These are phyloP conservation scores for Begonia loranthoides DNA, from an alignment of 306 rosid genomes.

Conservation along the genomic window DNA sequence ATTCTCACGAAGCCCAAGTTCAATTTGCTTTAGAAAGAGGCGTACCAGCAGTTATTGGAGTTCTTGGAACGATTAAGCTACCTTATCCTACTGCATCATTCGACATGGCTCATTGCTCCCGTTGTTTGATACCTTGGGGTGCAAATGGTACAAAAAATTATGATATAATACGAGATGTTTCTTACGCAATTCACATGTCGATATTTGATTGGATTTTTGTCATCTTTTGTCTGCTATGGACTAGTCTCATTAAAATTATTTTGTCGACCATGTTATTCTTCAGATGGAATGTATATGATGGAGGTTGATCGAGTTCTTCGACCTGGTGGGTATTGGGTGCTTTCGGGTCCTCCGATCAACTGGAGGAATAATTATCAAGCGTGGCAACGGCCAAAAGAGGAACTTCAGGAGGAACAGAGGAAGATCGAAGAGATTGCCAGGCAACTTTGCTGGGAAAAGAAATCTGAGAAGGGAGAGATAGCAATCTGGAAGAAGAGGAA, in stretches of 20 bases:
- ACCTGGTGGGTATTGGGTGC: slow-evolving; percentile 85
- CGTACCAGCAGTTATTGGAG: slow-evolving; percentile 77
- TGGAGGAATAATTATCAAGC: slow-evolving; percentile 45
- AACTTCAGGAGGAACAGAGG: slow-evolving; percentile 66
- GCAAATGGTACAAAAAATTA: neutral
- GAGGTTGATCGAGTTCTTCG: slow-evolving; percentile 86
- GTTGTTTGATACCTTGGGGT: slow-evolving; percentile 75
- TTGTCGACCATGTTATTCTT: neutral
- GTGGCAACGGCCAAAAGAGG: slow-evolving; percentile 57
- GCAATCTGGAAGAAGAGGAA: slow-evolving; percentile 59
- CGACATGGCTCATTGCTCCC: slow-evolving; percentile 92
- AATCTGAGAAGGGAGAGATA: slow-evolving; percentile 65
- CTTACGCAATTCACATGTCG: too few relatives aligned
- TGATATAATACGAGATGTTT: too few relatives aligned
- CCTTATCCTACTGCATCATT: slow-evolving; percentile 71
- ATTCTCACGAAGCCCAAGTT: slow-evolving; percentile 85
- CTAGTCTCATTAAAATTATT: too few relatives aligned
- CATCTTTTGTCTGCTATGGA: too few relatives aligned
- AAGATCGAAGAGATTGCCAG: slow-evolving; percentile 57
- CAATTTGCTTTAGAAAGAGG: slow-evolving; percentile 93
- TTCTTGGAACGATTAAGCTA: slow-evolving; percentile 69
- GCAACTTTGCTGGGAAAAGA: slow-evolving; percentile 85
- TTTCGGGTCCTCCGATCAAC: slow-evolving; percentile 71
- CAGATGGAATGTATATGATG: slow-evolving; percentile 75
- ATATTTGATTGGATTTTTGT: too few relatives aligned